phyloP scores from a whole-genome alignment of 306 rosid species.

The Ziziphus jujuba region DNA sequence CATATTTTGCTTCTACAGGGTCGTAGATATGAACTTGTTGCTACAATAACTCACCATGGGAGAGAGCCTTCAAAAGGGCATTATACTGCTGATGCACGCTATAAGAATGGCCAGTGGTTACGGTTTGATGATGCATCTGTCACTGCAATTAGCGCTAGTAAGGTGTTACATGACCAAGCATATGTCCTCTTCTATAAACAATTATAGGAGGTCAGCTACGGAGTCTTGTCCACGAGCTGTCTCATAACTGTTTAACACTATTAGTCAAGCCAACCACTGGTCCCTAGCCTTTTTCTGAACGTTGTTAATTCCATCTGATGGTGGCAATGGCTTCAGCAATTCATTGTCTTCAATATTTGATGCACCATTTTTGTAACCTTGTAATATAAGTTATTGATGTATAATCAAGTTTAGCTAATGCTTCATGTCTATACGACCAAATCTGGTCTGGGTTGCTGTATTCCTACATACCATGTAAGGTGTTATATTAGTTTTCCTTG shows the following conservation, averaged over 20 bases:
- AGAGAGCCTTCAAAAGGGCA: slow-evolving; percentile 93
- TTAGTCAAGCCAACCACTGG: background rate
- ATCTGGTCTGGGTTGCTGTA: too few species aligned
- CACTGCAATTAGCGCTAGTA: slow-evolving; percentile 50
- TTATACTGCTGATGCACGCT: slow-evolving; percentile 86
- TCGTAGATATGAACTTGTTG: slow-evolving; percentile 83
- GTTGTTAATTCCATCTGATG: background rate
- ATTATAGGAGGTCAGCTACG: slow-evolving; percentile 24
- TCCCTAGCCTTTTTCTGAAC: background rate
- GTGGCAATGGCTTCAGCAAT: too few species aligned
- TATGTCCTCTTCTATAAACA: slow-evolving; percentile 86
- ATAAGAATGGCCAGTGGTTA: slow-evolving; percentile 67
- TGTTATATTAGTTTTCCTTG: too few species aligned
- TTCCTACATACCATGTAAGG: too few species aligned
- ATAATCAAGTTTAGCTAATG: too few species aligned
- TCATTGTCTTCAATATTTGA: too few species aligned
- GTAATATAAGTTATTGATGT: too few species aligned
- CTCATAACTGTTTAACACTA: background rate
- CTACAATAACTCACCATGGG: slow-evolving; percentile 96
- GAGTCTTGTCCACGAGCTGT: slow-evolving; percentile 10
- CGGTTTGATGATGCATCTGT: slow-evolving; percentile 87
- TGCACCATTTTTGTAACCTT: too few species aligned
- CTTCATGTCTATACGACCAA: too few species aligned
- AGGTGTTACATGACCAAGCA: slow-evolving; percentile 88
- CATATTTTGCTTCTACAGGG: slow-evolving; percentile 48